phyloP scores from a whole-genome alignment of 768 basidiomycete species.

The Phanerochaete sordida region DNA sequence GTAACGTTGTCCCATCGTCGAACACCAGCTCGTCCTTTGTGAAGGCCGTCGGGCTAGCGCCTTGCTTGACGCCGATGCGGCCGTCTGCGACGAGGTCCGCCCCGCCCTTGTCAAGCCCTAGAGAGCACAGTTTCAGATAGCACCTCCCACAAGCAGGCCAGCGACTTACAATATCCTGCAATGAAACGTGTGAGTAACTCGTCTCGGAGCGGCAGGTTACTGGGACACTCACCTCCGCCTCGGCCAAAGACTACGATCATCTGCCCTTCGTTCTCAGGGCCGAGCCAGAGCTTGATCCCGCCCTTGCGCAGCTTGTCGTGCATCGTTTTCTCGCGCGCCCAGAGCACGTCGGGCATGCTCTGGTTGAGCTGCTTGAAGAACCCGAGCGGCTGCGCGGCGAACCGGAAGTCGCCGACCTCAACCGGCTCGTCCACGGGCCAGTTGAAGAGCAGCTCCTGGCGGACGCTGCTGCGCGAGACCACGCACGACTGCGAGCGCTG shows the following conservation, averaged over 20 bases:
- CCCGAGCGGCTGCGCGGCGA: conserved; percentile 18
- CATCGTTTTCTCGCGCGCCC: conserved; percentile 30
- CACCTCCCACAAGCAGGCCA: neutral
- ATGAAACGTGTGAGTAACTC: neutral
- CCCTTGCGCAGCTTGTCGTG: conserved; percentile 31
- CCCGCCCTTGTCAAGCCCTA: conserved; percentile 19
- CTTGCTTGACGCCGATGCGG: conserved; percentile 17
- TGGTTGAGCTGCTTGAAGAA: conserved; percentile 19
- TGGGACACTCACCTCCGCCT: conserved; percentile 26
- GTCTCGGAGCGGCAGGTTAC: neutral
- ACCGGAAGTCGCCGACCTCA: conserved; percentile 24
- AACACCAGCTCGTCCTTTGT: conserved; percentile 21
- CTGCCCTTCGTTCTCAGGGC: conserved; percentile 29
- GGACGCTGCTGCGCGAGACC: conserved; percentile 12
- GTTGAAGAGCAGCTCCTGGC: neutral
- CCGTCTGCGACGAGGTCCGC: conserved; percentile 17
- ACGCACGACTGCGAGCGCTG: conserved; percentile 39
- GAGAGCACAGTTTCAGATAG: neutral
- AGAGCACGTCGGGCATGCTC: conserved; percentile 14
- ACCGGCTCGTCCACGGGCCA: conserved; percentile 20
- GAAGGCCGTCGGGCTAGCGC: conserved; percentile 10
- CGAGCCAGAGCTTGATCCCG: conserved; percentile 33
- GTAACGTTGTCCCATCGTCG: conserved; percentile 21
- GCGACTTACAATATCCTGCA: conserved; percentile 14
- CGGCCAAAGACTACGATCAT: conserved; percentile 26